A percentile compares a stretch with the other conserved stretches of the same genome.
Evolutionary conservation across 116 monocot species (phyloP).

Genomic region (Zostera marina): DNA sequence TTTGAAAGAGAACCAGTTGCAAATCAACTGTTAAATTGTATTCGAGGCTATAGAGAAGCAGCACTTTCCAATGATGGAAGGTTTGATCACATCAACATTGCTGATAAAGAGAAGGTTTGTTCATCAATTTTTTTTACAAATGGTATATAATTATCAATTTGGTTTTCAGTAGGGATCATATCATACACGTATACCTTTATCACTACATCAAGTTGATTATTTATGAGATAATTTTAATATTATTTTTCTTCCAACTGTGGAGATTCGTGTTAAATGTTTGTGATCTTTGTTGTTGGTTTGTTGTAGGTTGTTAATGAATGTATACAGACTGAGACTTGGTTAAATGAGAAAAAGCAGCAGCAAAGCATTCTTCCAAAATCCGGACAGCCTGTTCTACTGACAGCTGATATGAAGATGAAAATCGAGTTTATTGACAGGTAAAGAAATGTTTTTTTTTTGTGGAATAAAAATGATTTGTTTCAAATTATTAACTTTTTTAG

Average conservation of each 20-base stretch:
- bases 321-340: conserved; percentile 57
- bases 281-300: not conserved
- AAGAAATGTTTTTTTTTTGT: not conserved
- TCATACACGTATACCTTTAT: too few relatives aligned
- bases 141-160: not conserved
- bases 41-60: conserved; percentile 76
- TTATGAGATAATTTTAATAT: too few relatives aligned
- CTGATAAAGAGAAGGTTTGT: conserved; percentile 80
- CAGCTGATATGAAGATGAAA: conserved; percentile 57
- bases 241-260: not conserved
- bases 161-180: too few relatives aligned
- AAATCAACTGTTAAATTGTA: conserved; percentile 49
- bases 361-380: conserved; percentile 69
- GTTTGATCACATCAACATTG: conserved; percentile 81
- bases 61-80: conserved; percentile 73
- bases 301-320: conserved; percentile 74
- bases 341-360: conserved; percentile 66
- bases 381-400: conserved; percentile 43
- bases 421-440: conserved; percentile 75
- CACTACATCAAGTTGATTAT: too few relatives aligned
- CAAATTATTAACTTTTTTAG: not conserved
- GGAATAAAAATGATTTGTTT: not conserved
- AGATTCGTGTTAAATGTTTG: too few relatives aligned
- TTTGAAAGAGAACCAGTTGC: conserved; percentile 44
- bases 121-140: too few relatives aligned